Base-by-base conservation (phyloP, 2,329 filamentous ascomycete genomes). In the Magnaporthiopsis rhizophila region DNA sequence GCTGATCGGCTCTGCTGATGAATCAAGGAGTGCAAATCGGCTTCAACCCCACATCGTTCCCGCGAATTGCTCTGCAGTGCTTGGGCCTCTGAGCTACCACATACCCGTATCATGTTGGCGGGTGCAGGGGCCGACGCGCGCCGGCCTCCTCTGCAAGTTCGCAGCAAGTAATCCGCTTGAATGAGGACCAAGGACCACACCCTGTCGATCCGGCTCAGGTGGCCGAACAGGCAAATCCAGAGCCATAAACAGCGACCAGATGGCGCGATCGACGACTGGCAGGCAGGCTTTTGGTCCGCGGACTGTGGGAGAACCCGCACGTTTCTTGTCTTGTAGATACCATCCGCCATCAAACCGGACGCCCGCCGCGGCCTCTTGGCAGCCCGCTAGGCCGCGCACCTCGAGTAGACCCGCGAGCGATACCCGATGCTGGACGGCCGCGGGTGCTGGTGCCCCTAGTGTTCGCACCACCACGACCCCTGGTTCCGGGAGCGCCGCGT, bases 401-500 rank as follows among this genome's bases (percentile, higher is more conserved):
- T 28, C 74, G 69, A 13, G 70, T 68, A 56, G 76, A 75, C 66
- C 78, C 76, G 15, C 75, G 74, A 1, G 74, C 36, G 21, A 63
- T 72, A 12, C 70, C 71, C 26, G 67, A 58, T 18, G 66, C 67
- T 53, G 69, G 71, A 61, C 74, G 72, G n/a, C 76, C 74, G 66
- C 66, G 71, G 66, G 68, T 69, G 66, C 76, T 72, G 26, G 74
- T 69, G 32, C 78, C 79, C 36, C 81, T 78, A 30, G 65, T 21
- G 71, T 73, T 18, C 76, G 71, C 7, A 79, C 76, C 24, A 76
- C 75, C 7, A 79, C 76, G n/a, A 76, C 75, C 7, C 81, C 80
- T 9, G 83, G 72, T 58, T 30, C 53, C 34, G 81, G 81, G 11
- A 83, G 83, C 65, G 80, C 78, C 60, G 76, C 78, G 8, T 81